A percentile compares a stretch with the other conserved stretches of the same genome.
These are phyloP conservation scores for Chytridium lagenaria DNA, from an alignment of 371 early-diverging fungal species.

Conservation along the genomic window DNA sequence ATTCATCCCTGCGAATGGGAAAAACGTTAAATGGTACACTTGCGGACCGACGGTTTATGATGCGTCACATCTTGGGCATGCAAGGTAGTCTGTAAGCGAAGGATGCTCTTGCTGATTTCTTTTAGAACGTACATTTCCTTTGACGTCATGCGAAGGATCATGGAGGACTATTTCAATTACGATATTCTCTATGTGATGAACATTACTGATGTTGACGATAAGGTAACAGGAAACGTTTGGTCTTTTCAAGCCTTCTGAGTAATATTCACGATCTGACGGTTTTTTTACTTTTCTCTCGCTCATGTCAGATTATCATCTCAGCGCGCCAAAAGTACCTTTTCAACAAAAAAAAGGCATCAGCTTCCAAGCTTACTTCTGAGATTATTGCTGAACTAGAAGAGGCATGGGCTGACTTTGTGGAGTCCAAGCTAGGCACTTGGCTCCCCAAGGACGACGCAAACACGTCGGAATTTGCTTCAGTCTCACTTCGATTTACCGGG, in stretches of 20 bases:
- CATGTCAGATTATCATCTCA: constrained; percentile 83
- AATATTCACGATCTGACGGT: too few relatives aligned
- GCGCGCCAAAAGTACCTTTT: constrained; percentile 90
- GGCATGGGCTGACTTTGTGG: constrained; percentile 70
- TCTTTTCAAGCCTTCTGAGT: too few relatives aligned
- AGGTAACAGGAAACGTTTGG: constrained; percentile 58
- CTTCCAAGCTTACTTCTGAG: constrained; percentile 32
- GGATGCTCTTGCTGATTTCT: too few relatives aligned
- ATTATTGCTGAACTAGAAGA: constrained; percentile 55
- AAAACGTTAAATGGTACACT: constrained; percentile 92
- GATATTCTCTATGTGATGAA: constrained; percentile 98
- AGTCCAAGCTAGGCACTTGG: constrained; percentile 60
- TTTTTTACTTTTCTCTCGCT: background rate
- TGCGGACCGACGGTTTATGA: constrained; percentile 99
- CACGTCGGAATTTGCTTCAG: constrained; percentile 41
- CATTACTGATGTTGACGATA: constrained; percentile 99
- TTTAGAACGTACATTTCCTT: constrained; percentile 89
- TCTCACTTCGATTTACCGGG: constrained; percentile 62
- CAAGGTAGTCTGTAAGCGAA: too few relatives aligned
- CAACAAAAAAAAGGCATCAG: constrained; percentile 53
- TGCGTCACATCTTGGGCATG: constrained; percentile 98
- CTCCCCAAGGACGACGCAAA: constrained; percentile 14
- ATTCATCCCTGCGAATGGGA: constrained; percentile 82
- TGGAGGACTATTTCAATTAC: constrained; percentile 97
- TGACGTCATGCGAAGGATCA: constrained; percentile 95